These are phyloP conservation scores for Stachybotrys chartarum DNA, from an alignment of 2,329 filamentous ascomycete genomes.

Conservation along the genomic window DNA sequence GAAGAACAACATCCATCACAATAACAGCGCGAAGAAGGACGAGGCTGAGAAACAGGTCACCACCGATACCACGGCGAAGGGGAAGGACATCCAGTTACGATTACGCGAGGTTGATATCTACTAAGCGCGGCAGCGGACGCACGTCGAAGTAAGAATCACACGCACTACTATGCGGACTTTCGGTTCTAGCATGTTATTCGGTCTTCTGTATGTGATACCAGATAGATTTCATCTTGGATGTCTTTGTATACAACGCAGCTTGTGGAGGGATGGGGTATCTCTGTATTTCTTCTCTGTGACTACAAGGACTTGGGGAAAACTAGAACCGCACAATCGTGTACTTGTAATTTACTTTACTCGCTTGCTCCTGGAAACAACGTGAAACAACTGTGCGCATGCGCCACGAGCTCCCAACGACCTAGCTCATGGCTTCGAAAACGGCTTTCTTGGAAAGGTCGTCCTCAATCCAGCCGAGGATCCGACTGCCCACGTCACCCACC, in stretches of 20 bases:
- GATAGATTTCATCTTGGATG: neutral
- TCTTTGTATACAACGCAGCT: neutral
- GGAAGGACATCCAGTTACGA: neutral
- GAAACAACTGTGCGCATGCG: neutral
- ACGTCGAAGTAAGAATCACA: neutral
- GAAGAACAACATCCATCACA: neutral
- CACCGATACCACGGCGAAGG: neutral
- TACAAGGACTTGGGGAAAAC: neutral
- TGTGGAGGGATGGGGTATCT: neutral
- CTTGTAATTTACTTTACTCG: neutral
- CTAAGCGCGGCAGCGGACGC: neutral
- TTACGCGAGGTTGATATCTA: neutral
- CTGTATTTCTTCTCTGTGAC: neutral
- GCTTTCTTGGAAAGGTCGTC: conserved; percentile 47
- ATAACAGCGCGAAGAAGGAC: neutral
- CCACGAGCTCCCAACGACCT: neutral
- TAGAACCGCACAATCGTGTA: neutral
- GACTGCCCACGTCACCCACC: conserved; percentile 65
- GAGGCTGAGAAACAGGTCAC: neutral
- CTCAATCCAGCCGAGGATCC: conserved; percentile 63
- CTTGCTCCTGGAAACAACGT: neutral
- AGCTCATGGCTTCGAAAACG: conserved; percentile 17
- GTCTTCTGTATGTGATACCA: neutral
- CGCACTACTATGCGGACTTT: neutral
- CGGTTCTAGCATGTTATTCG: neutral